Evolutionary conservation across 2,329 filamentous ascomycete genomes (phyloP), one percentile per base, ranked within the genome.

Genomic region (Paracoccidioides brasiliensis): DNA sequence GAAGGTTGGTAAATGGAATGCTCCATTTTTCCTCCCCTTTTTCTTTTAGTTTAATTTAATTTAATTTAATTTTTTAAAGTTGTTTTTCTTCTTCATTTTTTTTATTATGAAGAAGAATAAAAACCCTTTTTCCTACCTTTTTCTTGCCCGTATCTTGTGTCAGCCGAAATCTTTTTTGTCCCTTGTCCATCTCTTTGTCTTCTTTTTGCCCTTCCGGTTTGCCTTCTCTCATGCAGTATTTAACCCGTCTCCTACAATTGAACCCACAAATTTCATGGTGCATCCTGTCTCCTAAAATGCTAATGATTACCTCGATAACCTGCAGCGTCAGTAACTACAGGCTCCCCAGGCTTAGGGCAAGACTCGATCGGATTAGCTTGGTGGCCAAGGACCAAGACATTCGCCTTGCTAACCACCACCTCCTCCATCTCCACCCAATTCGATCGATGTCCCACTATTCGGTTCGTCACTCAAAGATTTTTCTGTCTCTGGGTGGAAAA

Each of bases 381-480:
- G 49, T n/a, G 38, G 38, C 49, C 49, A 42, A 52, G 28, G 7
- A 42, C 37, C 32, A 4, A 4, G 38, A 52, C 28, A 7, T 52
- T 22, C 41, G 5, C 38, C 38, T 30, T 15, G 7, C 3, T n/a
- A n/a, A 1, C 22, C n/a, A 9, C 48, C 38, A 52, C 38, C 9
- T 41, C 49, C 8, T 41, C 22, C 32, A 32, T 37, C 22, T 28
- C 2, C 38, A 14, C 3, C 15, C 32, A 22, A 45, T 33, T 49
- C 43, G 43, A 54, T 44, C 28, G 44, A 54, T 54, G 53, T 54
- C 14, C 44, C 43, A 54, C 44, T 22, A 48, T 49, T 46, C 37
- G 53, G 15, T 40, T 41, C 43, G 33, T 41, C 43, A 35, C 53
- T 49, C 53, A 9, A 48, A 38, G 35, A 40, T 49, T 49, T 15